Base-by-base conservation (phyloP, 2,329 filamentous ascomycete genomes). In the Phyllosticta ampelicida region DNA sequence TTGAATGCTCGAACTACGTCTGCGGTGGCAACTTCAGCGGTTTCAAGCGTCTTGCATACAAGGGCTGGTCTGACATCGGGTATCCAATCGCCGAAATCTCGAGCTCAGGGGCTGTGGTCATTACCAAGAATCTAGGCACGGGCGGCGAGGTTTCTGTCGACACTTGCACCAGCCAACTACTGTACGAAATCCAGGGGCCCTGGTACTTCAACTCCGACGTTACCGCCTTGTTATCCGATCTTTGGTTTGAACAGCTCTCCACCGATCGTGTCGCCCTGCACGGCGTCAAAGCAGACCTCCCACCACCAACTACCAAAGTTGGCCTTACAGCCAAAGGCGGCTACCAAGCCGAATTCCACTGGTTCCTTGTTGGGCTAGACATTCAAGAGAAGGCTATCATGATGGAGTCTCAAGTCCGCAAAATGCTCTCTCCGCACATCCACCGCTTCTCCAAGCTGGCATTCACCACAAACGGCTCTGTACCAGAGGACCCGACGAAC, bases 121-220 rank as follows among this genome's bases (percentile, higher is more conserved):
- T 68, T 9, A 68, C 67, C 1, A 68, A 68, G 50, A 58, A 50
- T 11, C 54, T 60, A 8, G 49, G 57, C 9, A 60, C 58, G 11
- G 54, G 64, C 64, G 62, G 62, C 10, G 58, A 61, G 8, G 62
- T 64, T 11, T 63, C 61, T 21, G 53, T 61, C 19, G 56, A 64
- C 28, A 63, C 60, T 2, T 61, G 56, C 29, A 60, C 62, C 29
- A 62, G 61, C 2, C 63, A 62, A 11, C 54, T 64, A 1, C 53
- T 64, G 5, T 64, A 63, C 51, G 62, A 64, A 52, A 64, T 64
- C 44, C 62, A 64, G 53, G 79, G 79, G 5, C 77, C 77, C 0
- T 77, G 75, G 72, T 83, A 83, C 65, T 80, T 75, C 71, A 82
- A 82, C 67, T 78, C 75, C 0, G 80, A 83, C 61, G 80, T 82